Percentiles rank a stretch among this genome's conserved stretches.
Conservation (phyloP, 768 basidiomycete species). For the Termitomyces sp. region DNA sequence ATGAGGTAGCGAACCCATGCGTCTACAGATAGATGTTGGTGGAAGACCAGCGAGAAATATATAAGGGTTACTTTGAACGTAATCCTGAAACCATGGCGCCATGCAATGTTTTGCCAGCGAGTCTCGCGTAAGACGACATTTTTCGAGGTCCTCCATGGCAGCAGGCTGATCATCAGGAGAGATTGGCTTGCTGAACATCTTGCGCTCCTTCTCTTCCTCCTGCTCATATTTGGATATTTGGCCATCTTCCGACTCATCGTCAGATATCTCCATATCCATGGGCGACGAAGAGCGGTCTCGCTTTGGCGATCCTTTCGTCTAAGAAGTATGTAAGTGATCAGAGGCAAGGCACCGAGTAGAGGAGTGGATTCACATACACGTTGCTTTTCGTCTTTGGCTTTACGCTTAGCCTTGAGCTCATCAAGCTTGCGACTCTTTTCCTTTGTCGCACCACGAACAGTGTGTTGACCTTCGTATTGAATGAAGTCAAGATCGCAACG, state of each 20-base stretch:
- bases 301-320: constrained; percentile 55
- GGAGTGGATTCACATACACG: constrained; percentile 42
- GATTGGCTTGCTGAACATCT: constrained; percentile 38
- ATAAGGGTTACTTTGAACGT: constrained; percentile 53
- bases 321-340: not conserved
- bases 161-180: constrained; percentile 44
- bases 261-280: constrained; percentile 84
- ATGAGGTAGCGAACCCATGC: constrained; percentile 85
- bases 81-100: constrained; percentile 84
- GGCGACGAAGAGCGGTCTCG: constrained; percentile 74
- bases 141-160: constrained; percentile 51
- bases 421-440: constrained; percentile 76
- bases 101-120: constrained; percentile 65
- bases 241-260: constrained; percentile 81
- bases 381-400: constrained; percentile 86
- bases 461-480: constrained; percentile 58
- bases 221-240: constrained; percentile 71
- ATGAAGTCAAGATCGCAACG: not conserved
- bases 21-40: constrained; percentile 34
- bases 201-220: constrained; percentile 61
- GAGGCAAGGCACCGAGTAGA: not conserved
- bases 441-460: constrained; percentile 66
- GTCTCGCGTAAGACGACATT: constrained; percentile 61
- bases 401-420: constrained; percentile 81
- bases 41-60: constrained; percentile 4